Conservation (phyloP, 176 grass and related monocot species). For the Dactylis glomerata region DNA sequence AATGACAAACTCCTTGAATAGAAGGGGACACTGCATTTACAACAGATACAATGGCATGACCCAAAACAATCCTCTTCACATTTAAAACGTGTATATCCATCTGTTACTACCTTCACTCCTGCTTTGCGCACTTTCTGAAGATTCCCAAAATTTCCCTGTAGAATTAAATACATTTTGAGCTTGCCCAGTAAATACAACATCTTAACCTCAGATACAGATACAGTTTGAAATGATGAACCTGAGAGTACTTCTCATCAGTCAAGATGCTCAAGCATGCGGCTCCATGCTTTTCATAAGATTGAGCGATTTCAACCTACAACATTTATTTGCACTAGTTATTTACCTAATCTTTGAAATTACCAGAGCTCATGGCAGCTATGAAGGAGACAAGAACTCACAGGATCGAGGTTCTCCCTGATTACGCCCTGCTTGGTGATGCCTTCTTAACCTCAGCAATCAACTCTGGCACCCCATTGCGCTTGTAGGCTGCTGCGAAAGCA, state of each 20-base stretch:
- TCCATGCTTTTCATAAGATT: conserved; percentile 63
- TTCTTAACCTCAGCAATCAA: conserved; percentile 94
- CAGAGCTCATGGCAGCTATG: neutral
- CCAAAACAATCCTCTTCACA: neutral
- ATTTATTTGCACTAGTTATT: neutral
- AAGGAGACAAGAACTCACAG: conserved; percentile 51
- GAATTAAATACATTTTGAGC: neutral
- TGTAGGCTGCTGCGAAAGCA: conserved; percentile 52
- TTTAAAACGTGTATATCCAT: conserved; percentile 3
- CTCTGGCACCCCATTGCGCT: conserved; percentile 59
- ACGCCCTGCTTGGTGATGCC: conserved; percentile 85
- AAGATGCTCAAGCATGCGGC: conserved; percentile 77
- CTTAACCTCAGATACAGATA: neutral
- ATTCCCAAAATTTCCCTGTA: conserved; percentile 84
- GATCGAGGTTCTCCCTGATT: conserved; percentile 82
- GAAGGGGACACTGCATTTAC: conserved; percentile 92
- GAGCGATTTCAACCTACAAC: conserved; percentile 62
- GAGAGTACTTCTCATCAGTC: conserved; percentile 66
- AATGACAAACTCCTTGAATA: conserved; percentile 97
- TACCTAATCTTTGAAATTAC: conserved; percentile 11
- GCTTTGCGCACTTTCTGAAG: conserved; percentile 73
- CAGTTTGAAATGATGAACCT: conserved; percentile 40
- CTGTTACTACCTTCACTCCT: conserved; percentile 65
- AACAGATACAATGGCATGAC: neutral
- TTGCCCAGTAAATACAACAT: neutral